These are phyloP conservation scores for Chalaropsis ovoidea DNA, from an alignment of 2,329 filamentous ascomycete genomes.

Conservation along the genomic window DNA sequence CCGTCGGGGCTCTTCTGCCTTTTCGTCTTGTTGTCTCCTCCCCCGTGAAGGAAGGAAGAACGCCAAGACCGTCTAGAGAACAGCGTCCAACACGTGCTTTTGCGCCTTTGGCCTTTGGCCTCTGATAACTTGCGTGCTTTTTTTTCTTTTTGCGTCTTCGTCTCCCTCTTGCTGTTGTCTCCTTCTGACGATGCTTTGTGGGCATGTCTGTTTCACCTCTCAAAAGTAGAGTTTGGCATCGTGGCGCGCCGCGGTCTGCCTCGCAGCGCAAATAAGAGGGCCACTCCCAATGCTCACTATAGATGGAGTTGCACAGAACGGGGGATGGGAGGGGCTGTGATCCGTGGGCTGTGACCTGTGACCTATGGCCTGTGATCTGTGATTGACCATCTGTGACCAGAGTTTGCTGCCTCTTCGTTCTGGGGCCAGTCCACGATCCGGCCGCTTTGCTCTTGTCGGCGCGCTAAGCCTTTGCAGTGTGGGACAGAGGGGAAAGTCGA, in stretches of 20 bases:
- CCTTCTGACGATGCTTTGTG: constrained; percentile 3
- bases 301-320: constrained; percentile 1
- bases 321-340: neutral
- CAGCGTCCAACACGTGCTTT: neutral
- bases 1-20: neutral
- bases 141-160: neutral
- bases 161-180: neutral
- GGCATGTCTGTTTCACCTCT: constrained; percentile 5
- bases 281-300: neutral
- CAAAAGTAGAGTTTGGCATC: neutral
- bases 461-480: neutral
- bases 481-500: neutral
- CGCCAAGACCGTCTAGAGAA: neutral
- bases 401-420: neutral
- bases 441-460: neutral
- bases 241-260: constrained; percentile 3
- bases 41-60: neutral
- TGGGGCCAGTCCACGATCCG: neutral
- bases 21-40: neutral
- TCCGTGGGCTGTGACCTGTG: neutral
- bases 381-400: neutral
- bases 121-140: neutral
- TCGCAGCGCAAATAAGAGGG: neutral
- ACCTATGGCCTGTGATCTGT: neutral
- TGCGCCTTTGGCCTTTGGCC: neutral